Evolutionary conservation across 2,329 filamentous ascomycete species (phyloP).

Genomic region (Chaetomium strumarium): DNA sequence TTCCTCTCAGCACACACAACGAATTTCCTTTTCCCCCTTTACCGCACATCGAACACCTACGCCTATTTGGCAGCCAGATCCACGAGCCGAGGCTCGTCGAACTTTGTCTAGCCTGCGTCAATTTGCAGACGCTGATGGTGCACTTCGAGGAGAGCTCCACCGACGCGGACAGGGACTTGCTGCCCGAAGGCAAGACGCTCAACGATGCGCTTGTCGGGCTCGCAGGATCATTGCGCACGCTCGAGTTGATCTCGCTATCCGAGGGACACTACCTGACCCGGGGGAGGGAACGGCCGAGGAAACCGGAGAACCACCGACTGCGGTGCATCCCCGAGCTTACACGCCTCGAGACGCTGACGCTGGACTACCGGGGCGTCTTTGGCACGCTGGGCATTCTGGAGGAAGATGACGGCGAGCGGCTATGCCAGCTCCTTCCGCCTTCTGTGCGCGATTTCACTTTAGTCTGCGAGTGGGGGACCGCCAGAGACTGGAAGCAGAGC

Average conservation of each 20-base stretch:
- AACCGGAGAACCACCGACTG: constrained; percentile 27
- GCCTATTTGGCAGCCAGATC: constrained; percentile 26
- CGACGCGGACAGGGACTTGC: constrained; percentile 23
- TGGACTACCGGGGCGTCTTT: constrained; percentile 27
- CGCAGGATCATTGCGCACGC: constrained; percentile 17
- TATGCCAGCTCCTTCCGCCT: constrained; percentile 23
- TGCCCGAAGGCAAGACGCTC: constrained; percentile 25
- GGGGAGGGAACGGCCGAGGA: constrained; percentile 25
- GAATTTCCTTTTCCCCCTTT: constrained; percentile 18
- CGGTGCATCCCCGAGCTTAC: constrained; percentile 24
- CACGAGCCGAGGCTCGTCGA: constrained; percentile 25
- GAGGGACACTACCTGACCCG: constrained; percentile 27
- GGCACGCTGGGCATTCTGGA: constrained; percentile 27
- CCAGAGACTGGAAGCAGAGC: constrained; percentile 25
- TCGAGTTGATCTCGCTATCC: constrained; percentile 24
- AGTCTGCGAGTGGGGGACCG: constrained; percentile 26
- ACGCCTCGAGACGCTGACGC: constrained; percentile 20
- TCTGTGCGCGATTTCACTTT: constrained; percentile 25
- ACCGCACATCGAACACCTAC: constrained; percentile 24
- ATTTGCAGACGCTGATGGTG: constrained; percentile 24
- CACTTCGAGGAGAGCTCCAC: constrained; percentile 25
- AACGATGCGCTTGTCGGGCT: constrained; percentile 22
- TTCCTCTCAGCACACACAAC: not conserved
- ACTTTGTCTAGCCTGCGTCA: constrained; percentile 23
- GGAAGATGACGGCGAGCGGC: constrained; percentile 26